phyloP scores from a whole-genome alignment of 2,329 filamentous ascomycete species.

The Cryphonectria parasitica region DNA sequence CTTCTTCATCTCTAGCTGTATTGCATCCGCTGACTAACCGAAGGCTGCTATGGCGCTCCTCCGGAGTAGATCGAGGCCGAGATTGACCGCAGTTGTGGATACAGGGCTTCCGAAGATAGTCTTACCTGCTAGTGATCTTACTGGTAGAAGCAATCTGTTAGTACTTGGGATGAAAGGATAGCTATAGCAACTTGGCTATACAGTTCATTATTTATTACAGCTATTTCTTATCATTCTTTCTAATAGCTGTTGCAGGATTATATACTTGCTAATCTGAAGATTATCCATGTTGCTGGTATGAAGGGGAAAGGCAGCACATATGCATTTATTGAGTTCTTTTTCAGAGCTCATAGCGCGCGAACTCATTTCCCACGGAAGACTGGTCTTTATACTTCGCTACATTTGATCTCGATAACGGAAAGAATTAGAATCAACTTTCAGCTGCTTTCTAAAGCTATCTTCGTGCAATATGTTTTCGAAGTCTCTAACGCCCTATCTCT shows the following conservation, averaged over 20 bases:
- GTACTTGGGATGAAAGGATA: not conserved
- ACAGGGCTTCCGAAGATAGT: not conserved
- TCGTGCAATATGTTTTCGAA: conserved; percentile 80
- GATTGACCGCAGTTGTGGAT: not conserved
- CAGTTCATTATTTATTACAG: not conserved
- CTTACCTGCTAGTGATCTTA: not conserved
- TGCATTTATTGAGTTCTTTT: conserved; percentile 79
- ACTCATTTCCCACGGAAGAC: conserved; percentile 39
- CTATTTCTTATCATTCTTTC: not conserved
- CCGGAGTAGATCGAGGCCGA: not conserved
- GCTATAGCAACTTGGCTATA: conserved; percentile 3
- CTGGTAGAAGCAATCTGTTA: not conserved
- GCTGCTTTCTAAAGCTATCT: conserved; percentile 69
- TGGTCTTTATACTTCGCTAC: conserved; percentile 84
- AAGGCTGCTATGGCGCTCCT: not conserved
- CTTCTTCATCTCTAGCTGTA: not conserved
- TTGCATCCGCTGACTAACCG: not conserved
- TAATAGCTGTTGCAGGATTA: not conserved
- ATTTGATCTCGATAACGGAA: conserved; percentile 81
- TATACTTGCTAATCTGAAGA: not conserved
- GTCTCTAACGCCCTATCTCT: conserved; percentile 69
- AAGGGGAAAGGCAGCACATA: conserved; percentile 94
- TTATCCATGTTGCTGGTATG: conserved; percentile 85
- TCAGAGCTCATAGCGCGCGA: conserved; percentile 48
- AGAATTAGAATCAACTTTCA: conserved; percentile 79